Conservation (phyloP, 2,329 filamentous ascomycete genomes). For the Fusarium circinatum region DNA sequence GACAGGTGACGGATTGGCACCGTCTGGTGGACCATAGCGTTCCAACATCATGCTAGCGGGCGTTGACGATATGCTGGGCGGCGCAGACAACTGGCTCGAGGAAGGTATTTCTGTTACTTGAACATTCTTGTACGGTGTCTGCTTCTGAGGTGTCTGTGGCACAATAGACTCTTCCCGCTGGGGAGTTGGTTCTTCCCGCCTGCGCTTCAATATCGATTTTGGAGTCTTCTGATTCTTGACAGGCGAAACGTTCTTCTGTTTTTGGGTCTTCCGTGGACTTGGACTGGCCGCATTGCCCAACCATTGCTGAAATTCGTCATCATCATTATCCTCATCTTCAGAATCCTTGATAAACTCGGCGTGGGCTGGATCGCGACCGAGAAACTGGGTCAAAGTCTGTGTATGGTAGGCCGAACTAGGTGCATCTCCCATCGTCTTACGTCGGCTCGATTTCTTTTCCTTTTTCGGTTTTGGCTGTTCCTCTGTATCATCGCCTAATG, state of each 20-base stretch:
- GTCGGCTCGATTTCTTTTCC: slow-evolving; percentile 32
- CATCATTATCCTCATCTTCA: slow-evolving; percentile 50
- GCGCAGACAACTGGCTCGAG: slow-evolving; percentile 52
- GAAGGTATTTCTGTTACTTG: slow-evolving; percentile 56
- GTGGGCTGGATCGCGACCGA: slow-evolving; percentile 37
- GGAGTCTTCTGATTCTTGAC: slow-evolving; percentile 28
- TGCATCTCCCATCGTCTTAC: slow-evolving; percentile 48
- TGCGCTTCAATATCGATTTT: slow-evolving; percentile 30
- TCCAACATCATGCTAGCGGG: slow-evolving; percentile 54
- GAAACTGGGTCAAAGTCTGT: slow-evolving; percentile 56
- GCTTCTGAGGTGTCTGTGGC: slow-evolving; percentile 55
- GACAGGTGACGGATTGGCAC: slow-evolving; percentile 50
- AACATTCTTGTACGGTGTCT: slow-evolving; percentile 52
- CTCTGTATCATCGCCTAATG: slow-evolving; percentile 40
- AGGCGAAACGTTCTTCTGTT: slow-evolving; percentile 11
- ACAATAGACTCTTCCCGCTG: slow-evolving; percentile 49
- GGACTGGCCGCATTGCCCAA: slow-evolving; percentile 45
- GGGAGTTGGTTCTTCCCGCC: neutral
- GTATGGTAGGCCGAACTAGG: slow-evolving; percentile 52
- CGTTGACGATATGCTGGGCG: slow-evolving; percentile 52
- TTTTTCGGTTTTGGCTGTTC: slow-evolving; percentile 32
- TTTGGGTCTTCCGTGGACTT: slow-evolving; percentile 34
- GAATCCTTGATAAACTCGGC: slow-evolving; percentile 50
- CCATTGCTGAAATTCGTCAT: slow-evolving; percentile 49
- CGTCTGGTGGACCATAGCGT: slow-evolving; percentile 51